Conservation (phyloP, 2,329 filamentous ascomycete species). For the Bipolaris sorokiniana region DNA sequence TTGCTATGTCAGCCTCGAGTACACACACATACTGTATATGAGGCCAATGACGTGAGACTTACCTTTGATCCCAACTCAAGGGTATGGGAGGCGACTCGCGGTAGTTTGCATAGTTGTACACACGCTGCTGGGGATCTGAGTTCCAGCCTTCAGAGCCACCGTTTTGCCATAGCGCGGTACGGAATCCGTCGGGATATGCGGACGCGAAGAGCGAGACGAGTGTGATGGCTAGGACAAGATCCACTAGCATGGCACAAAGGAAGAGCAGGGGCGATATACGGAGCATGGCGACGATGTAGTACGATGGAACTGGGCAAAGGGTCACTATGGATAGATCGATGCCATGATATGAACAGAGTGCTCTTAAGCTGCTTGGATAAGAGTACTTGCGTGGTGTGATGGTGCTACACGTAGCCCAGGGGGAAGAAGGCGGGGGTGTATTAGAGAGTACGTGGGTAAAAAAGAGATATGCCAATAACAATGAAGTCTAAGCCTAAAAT, state of each 20-base stretch:
- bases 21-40: background rate
- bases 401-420: too few species aligned
- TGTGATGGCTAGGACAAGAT: slow-evolving; percentile 11
- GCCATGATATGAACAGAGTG: background rate
- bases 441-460: background rate
- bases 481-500: background rate
- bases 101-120: slow-evolving; percentile 29
- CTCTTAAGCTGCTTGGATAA: background rate
- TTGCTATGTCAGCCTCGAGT: background rate
- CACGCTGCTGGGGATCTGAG: slow-evolving; percentile 24
- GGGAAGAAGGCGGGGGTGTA: background rate
- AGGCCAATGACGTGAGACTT: background rate
- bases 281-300: background rate
- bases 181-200: slow-evolving; percentile 16
- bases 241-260: slow-evolving; percentile 8
- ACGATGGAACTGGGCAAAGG: too few species aligned
- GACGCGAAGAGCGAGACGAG: slow-evolving; percentile 18
- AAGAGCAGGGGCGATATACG: background rate
- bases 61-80: slow-evolving; percentile 29
- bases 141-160: slow-evolving; percentile 26
- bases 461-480: background rate
- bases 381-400: background rate
- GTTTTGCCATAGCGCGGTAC: slow-evolving; percentile 17
- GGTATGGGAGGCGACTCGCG: slow-evolving; percentile 20
- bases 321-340: background rate